Conservation (phyloP, 2,329 filamentous ascomycete species). For the Davidsoniella neocaledoniae region DNA sequence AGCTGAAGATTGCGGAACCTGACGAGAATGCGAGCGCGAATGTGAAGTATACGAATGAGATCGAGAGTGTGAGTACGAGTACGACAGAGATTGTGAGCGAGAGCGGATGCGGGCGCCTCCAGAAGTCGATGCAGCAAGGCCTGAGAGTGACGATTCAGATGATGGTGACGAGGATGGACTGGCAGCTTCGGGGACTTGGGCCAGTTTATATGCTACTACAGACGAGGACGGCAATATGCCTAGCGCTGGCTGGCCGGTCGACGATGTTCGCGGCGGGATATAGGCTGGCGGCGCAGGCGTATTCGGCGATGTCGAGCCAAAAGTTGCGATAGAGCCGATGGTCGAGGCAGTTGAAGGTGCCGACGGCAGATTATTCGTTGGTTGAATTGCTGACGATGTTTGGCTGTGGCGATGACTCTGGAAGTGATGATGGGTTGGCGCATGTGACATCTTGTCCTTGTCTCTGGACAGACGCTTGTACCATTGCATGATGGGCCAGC, state of each 20-base stretch:
- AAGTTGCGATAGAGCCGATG: slow-evolving; percentile 9
- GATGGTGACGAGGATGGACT: slow-evolving; percentile 7
- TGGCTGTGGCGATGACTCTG: background rate
- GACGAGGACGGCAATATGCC: background rate
- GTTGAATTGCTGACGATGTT: background rate
- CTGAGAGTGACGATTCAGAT: slow-evolving; percentile 5
- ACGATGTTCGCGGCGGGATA: slow-evolving; percentile 11
- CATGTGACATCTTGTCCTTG: slow-evolving; percentile 9
- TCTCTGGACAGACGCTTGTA: slow-evolving; percentile 12
- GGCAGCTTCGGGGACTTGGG: slow-evolving; percentile 8
- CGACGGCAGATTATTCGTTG: slow-evolving; percentile 1
- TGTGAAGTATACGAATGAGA: slow-evolving; percentile 10
- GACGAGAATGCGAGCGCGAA: slow-evolving; percentile 9
- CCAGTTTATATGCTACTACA: slow-evolving; percentile 6
- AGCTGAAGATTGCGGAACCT: slow-evolving; percentile 5
- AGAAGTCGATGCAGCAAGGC: background rate
- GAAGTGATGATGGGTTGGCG: background rate
- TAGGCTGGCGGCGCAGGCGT: background rate
- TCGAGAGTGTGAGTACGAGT: slow-evolving; percentile 5
- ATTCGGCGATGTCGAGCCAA: slow-evolving; percentile 10
- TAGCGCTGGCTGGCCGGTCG: slow-evolving; percentile 1
- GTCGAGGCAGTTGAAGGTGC: slow-evolving; percentile 5
- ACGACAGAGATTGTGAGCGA: slow-evolving; percentile 9
- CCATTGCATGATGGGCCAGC: slow-evolving; percentile 21
- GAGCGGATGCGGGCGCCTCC: slow-evolving; percentile 4